These are phyloP conservation scores for Apostasia ramifera DNA, from an alignment of 106 monocot genomes.

Conservation along the genomic window DNA sequence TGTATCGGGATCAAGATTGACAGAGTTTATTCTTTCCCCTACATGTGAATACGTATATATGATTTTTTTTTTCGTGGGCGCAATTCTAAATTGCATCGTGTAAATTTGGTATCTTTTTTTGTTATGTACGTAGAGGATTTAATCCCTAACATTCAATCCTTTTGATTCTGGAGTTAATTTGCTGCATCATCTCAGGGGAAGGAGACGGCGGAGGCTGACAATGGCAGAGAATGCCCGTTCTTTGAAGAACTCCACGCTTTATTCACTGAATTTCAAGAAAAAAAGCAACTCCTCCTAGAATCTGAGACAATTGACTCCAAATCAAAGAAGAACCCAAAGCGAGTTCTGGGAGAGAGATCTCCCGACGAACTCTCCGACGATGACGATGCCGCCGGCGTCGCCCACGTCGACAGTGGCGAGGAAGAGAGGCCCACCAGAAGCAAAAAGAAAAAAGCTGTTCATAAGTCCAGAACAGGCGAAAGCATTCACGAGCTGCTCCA, in stretches of 20 bases:
- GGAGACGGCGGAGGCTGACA: slow-evolving; percentile 84
- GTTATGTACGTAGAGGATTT: too few relatives aligned
- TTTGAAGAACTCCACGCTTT: slow-evolving; percentile 88
- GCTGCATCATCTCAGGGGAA: slow-evolving; percentile 43
- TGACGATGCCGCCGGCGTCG: slow-evolving; percentile 29
- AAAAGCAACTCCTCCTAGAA: slow-evolving; percentile 74
- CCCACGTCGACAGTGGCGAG: slow-evolving; percentile 48
- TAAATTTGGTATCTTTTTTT: too few relatives aligned
- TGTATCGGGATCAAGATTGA: too few relatives aligned
- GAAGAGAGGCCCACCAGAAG: slow-evolving; percentile 33
- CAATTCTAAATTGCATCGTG: too few relatives aligned
- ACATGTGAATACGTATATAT: too few relatives aligned
- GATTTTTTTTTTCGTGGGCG: too few relatives aligned
- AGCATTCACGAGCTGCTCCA: slow-evolving; percentile 57
- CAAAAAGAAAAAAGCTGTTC: slow-evolving; percentile 48
- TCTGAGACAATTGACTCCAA: slow-evolving; percentile 41
- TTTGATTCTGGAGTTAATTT: too few relatives aligned
- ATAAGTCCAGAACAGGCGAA: slow-evolving; percentile 20
- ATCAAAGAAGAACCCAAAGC: slow-evolving; percentile 67
- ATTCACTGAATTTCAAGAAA: slow-evolving; percentile 68
- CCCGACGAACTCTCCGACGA: slow-evolving; percentile 58
- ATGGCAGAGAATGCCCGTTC: slow-evolving; percentile 79
- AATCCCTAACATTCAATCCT: too few relatives aligned
- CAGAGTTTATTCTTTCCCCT: too few relatives aligned
- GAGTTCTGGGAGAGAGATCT: slow-evolving; percentile 39